phyloP scores from a whole-genome alignment of 805 yeast species.

The Ascoidea tarda region DNA sequence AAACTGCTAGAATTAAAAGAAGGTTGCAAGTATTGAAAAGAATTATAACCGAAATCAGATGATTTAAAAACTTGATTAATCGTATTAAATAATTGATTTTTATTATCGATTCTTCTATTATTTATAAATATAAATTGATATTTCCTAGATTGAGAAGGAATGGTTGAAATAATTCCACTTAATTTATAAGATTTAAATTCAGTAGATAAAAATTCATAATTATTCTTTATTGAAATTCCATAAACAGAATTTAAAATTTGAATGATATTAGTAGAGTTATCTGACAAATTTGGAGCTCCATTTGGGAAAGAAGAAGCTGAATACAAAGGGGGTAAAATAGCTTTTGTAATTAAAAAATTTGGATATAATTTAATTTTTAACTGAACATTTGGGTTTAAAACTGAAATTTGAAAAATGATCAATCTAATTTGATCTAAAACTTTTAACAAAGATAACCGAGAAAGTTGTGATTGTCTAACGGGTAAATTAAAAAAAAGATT shows the following conservation, averaged over 20 bases:
- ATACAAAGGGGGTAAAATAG: neutral
- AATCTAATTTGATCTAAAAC: conserved; percentile 18
- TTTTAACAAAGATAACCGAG: conserved; percentile 12
- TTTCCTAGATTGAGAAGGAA: conserved; percentile 19
- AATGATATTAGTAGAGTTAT: conserved; percentile 9
- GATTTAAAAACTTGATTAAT: neutral
- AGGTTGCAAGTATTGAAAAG: neutral
- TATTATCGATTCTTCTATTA: conserved; percentile 19
- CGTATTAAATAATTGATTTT: conserved; percentile 2
- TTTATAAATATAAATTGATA: conserved; percentile 35
- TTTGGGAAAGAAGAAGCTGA: neutral
- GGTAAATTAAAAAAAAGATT: conserved; percentile 30
- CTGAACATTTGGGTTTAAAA: conserved; percentile 14
- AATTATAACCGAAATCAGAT: neutral
- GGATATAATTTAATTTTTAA: conserved; percentile 8
- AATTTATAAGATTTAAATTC: conserved; percentile 15
- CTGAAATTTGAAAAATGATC: conserved; percentile 17
- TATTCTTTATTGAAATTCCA: conserved; percentile 15
- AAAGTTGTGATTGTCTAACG: conserved; percentile 23
- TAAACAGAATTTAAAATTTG: conserved; percentile 16
- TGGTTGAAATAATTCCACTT: conserved; percentile 26
- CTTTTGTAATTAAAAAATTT: neutral
- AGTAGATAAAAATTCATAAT: conserved; percentile 17
- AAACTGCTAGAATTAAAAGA: neutral
- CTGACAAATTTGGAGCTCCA: conserved; percentile 7